phyloP scores from a whole-genome alignment of 2,329 filamentous ascomycete genomes.

The Colletotrichum cordylinicola region DNA sequence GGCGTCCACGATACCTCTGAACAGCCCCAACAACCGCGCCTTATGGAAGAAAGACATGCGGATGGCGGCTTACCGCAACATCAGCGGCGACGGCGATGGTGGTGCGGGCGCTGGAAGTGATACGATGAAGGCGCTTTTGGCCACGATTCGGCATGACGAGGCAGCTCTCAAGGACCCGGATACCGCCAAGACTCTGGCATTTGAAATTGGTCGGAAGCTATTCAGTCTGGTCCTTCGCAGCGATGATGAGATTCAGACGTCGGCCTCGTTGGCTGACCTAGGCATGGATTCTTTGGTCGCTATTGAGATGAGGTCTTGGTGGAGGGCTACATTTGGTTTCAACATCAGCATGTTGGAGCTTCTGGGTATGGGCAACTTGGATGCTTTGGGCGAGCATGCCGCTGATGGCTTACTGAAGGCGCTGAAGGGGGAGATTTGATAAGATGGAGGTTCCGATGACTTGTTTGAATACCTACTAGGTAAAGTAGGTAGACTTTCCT shows the following conservation, averaged over 20 bases:
- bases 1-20: slow-evolving; percentile 13
- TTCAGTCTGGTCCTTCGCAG: slow-evolving; percentile 18
- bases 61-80: slow-evolving; percentile 29
- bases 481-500: not conserved
- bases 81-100: not conserved
- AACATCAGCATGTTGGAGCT: slow-evolving; percentile 25
- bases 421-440: not conserved
- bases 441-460: not conserved
- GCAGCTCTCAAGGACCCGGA: not conserved
- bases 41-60: slow-evolving; percentile 26
- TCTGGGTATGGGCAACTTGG: slow-evolving; percentile 18
- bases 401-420: not conserved
- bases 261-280: slow-evolving; percentile 6
- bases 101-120: slow-evolving; percentile 29
- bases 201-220: slow-evolving; percentile 21
- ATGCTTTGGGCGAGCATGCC: slow-evolving; percentile 15
- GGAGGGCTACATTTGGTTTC: slow-evolving; percentile 20
- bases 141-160: not conserved
- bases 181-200: not conserved
- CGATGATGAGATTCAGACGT: slow-evolving; percentile 10
- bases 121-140: not conserved
- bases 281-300: slow-evolving; percentile 27
- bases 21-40: slow-evolving; percentile 15
- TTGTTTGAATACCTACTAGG: not conserved
- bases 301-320: slow-evolving; percentile 27